A percentile compares a stretch with the other conserved stretches of the same genome.
Evolutionary conservation across 1,284 basidiomycete species (phyloP).

Genomic region (Pseudomicrostroma phylloplanum): DNA sequence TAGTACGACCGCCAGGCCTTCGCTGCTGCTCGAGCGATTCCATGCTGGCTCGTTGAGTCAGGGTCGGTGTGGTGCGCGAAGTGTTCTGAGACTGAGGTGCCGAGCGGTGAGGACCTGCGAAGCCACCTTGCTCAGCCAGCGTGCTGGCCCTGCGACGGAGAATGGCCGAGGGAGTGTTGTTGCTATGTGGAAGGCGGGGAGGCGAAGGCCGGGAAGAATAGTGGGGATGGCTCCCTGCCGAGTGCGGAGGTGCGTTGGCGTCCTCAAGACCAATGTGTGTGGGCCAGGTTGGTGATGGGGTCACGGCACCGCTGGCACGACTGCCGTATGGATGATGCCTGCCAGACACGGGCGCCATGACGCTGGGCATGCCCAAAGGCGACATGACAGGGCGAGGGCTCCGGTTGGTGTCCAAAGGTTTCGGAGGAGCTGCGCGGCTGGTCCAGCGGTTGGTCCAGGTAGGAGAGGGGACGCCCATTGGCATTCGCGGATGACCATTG

Average conservation of each 20-base stretch:
- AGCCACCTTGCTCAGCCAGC: too few relatives aligned
- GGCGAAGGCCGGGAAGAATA: not conserved
- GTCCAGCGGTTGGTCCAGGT: not conserved
- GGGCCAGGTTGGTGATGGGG: conserved; percentile 3
- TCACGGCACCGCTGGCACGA: not conserved
- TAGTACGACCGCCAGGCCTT: not conserved
- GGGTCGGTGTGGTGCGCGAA: too few relatives aligned
- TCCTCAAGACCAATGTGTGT: conserved; percentile 1
- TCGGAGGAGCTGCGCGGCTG: not conserved
- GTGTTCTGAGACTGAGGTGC: not conserved
- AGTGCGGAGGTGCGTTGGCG: not conserved
- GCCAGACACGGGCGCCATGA: not conserved
- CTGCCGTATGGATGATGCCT: conserved; percentile 1
- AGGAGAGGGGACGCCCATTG: not conserved
- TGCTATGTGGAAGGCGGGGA: not conserved
- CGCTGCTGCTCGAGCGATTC: not conserved
- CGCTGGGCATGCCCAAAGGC: not conserved
- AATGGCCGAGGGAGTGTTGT: not conserved
- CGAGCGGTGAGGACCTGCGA: conserved; percentile 3
- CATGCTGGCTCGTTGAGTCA: not conserved
- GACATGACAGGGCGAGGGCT: not conserved
- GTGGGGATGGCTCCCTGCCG: not conserved
- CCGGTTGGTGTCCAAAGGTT: not conserved
- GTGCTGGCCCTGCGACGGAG: not conserved
- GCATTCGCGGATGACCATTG: not conserved